Percentiles rank a stretch among this genome's conserved stretches.
phyloP scores from a whole-genome alignment of 2,329 filamentous ascomycete species.

The Phyllachora maydis region DNA sequence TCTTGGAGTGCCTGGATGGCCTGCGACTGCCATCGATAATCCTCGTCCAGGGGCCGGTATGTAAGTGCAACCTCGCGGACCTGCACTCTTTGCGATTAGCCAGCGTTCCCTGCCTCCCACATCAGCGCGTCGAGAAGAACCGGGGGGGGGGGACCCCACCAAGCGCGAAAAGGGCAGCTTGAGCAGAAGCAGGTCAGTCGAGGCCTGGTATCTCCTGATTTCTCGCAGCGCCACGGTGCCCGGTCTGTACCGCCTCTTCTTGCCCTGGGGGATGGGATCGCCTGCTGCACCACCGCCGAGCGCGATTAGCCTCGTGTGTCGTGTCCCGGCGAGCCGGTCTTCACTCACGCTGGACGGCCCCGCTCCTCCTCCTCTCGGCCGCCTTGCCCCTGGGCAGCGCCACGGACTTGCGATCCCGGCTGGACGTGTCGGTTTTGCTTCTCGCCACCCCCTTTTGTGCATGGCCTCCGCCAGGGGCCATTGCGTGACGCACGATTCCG shows the following conservation, averaged over 20 bases:
- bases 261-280: constrained; percentile 44
- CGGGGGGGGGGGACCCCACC: constrained; percentile 18
- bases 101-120: background rate
- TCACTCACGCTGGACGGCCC: constrained; percentile 1
- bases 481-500: too few species aligned
- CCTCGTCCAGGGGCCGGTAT: constrained; percentile 38
- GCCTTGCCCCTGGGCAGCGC: too few species aligned
- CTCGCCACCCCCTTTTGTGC: too few species aligned
- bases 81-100: too few species aligned
- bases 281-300: constrained; percentile 36
- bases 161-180: constrained; percentile 67
- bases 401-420: too few species aligned
- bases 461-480: too few species aligned
- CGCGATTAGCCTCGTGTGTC: too few species aligned
- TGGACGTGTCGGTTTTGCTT: too few species aligned
- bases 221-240: constrained; percentile 80
- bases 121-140: background rate
- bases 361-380: background rate
- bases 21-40: constrained; percentile 88
- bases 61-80: constrained; percentile 54
- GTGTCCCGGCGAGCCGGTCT: too few species aligned
- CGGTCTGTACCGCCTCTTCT: constrained; percentile 46
- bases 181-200: constrained; percentile 65
- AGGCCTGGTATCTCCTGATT: constrained; percentile 78
- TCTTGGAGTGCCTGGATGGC: constrained; percentile 88